Percentiles rank a stretch among this genome's conserved stretches.
Conservation (phyloP, 23 red algal genomes). For the Gracilaria gracilis region DNA sequence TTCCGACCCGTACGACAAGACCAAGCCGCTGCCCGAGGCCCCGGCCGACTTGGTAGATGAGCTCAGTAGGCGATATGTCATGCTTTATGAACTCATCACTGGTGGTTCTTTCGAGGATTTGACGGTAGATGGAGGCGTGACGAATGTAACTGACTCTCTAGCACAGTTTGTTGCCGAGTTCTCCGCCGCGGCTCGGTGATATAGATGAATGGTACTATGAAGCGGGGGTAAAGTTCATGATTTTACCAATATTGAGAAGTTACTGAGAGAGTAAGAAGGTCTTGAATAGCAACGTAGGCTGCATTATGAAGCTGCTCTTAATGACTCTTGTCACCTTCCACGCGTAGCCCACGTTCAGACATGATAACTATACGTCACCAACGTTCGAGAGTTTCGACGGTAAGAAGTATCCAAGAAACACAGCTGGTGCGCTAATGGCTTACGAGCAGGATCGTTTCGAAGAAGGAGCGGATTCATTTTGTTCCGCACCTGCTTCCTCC, state of each 20-base stretch:
- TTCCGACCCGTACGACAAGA: slow-evolving; percentile 94
- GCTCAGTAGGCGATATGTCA: slow-evolving; percentile 94
- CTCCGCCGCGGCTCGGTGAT: slow-evolving; percentile 25
- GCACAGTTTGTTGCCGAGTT: slow-evolving; percentile 6
- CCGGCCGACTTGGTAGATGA: slow-evolving; percentile 94
- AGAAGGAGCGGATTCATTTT: neutral
- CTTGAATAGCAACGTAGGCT: too few relatives aligned
- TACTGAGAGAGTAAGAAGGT: too few relatives aligned
- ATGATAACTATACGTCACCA: too few relatives aligned
- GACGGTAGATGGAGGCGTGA: slow-evolving; percentile 21
- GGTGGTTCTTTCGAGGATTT: slow-evolving; percentile 81
- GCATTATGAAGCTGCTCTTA: too few relatives aligned
- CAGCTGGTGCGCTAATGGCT: neutral
- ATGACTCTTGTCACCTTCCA: too few relatives aligned
- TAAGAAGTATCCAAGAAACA: too few relatives aligned
- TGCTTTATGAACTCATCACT: slow-evolving; percentile 99
- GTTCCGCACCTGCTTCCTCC: neutral
- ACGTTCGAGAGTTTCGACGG: too few relatives aligned
- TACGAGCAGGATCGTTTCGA: slow-evolving; percentile 1
- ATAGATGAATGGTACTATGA: too few relatives aligned
- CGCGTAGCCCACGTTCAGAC: too few relatives aligned
- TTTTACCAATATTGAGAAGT: too few relatives aligned
- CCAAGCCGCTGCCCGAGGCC: slow-evolving; percentile 88
- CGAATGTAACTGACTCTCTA: slow-evolving; percentile 19
- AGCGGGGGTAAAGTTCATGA: too few relatives aligned